Conservation (phyloP, 192 early-diverging fungal genomes). For the Irineochytrium annulatum region DNA sequence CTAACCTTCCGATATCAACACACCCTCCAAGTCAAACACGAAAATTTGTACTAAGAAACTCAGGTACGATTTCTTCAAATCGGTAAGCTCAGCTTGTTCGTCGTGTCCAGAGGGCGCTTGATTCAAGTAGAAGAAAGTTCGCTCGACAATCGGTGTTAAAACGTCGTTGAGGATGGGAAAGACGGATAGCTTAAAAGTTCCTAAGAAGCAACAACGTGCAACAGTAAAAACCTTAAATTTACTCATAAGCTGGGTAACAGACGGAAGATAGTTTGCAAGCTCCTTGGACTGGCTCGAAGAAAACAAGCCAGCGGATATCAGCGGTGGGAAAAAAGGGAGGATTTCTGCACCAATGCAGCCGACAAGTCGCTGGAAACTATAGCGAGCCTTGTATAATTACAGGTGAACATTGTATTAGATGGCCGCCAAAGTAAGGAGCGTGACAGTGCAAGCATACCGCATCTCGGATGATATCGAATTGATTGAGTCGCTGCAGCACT, state of each 20-base stretch:
- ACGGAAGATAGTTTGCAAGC: constrained; percentile 79
- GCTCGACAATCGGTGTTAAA: constrained; percentile 72
- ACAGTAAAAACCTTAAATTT: constrained; percentile 75
- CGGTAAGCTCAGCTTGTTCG: constrained; percentile 69
- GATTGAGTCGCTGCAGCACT: constrained; percentile 23
- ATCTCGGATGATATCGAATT: constrained; percentile 39
- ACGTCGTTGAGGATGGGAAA: constrained; percentile 69
- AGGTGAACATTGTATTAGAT: too few relatives aligned
- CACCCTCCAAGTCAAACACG: constrained; percentile 70
- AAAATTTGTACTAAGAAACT: constrained; percentile 75
- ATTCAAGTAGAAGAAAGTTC: constrained; percentile 80
- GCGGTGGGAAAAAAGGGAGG: constrained; percentile 70
- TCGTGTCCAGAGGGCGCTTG: constrained; percentile 83
- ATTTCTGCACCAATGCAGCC: constrained; percentile 79
- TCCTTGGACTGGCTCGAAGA: constrained; percentile 72
- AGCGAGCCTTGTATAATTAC: constrained; percentile 27
- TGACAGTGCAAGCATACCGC: constrained; percentile 22
- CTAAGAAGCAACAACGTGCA: constrained; percentile 23
- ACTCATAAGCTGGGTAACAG: constrained; percentile 78
- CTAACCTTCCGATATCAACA: constrained; percentile 71
- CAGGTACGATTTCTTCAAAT: constrained; percentile 80
- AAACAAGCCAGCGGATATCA: constrained; percentile 71
- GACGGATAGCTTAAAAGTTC: constrained; percentile 19
- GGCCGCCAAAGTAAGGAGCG: constrained; percentile 2
- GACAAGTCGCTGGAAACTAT: constrained; percentile 81